A percentile compares a stretch with the other conserved stretches of the same genome.
Evolutionary conservation across 495 filamentous ascomycete genomes (phyloP).

Genomic region (Gamarada debralockiae): DNA sequence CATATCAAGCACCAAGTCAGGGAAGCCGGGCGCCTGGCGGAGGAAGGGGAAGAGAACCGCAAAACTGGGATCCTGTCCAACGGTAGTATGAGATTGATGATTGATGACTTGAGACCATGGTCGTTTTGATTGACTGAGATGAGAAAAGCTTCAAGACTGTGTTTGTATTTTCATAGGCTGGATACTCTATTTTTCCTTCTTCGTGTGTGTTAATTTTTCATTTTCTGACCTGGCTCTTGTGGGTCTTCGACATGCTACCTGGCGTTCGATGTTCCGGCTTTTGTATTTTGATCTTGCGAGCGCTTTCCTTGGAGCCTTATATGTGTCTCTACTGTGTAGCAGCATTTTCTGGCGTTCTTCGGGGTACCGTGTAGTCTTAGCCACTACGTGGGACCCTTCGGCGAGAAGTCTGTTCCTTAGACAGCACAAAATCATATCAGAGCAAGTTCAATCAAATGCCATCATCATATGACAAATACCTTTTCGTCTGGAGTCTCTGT

Average conservation of each 20-base stretch:
- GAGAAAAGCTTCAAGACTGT: background rate
- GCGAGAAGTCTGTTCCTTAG: background rate
- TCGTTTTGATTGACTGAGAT: slow-evolving; percentile 1
- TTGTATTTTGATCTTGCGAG: background rate
- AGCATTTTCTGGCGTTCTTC: slow-evolving; percentile 1
- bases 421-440: no score
- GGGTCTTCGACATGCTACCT: no score
- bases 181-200: background rate
- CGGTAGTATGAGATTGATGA: slow-evolving; percentile 5
- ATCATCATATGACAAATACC: no score
- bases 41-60: slow-evolving; percentile 13
- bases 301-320: background rate
- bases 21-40: background rate
- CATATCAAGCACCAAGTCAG: slow-evolving; percentile 10
- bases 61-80: slow-evolving; percentile 23
- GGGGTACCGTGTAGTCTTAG: no score
- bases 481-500: no score
- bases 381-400: background rate
- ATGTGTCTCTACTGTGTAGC: slow-evolving; percentile 2
- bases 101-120: slow-evolving; percentile 32
- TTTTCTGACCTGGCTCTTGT: background rate
- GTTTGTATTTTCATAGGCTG: background rate
- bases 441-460: no score
- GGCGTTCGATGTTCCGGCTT: background rate
- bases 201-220: background rate